Conservation (phyloP, 1,139 yeast genomes). For the Torulaspora globosa region DNA sequence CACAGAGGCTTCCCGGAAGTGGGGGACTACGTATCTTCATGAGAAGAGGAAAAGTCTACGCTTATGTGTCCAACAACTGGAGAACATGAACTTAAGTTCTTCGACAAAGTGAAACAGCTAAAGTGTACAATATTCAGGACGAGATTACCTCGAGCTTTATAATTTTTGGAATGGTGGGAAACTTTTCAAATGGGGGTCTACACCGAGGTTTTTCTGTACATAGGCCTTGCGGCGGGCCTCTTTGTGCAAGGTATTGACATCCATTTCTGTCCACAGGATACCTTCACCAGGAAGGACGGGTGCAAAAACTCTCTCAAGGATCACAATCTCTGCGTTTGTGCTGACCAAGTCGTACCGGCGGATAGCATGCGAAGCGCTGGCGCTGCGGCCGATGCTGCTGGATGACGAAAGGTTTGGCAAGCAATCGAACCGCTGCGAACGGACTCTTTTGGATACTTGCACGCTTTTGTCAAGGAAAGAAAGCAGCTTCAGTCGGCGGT, state of each 20-base stretch:
- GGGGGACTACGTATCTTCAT: too few relatives aligned
- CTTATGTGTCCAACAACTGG: too few relatives aligned
- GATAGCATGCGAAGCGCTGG: constrained; percentile 44
- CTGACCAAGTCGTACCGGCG: background rate
- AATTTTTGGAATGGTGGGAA: too few relatives aligned
- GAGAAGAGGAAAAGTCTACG: too few relatives aligned
- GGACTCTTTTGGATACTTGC: background rate
- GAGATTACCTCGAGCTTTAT: too few relatives aligned
- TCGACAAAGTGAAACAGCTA: too few relatives aligned
- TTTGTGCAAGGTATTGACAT: background rate
- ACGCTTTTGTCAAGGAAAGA: background rate
- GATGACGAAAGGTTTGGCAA: background rate
- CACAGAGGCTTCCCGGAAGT: too few relatives aligned
- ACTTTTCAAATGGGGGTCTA: too few relatives aligned
- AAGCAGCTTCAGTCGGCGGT: background rate
- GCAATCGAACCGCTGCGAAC: background rate
- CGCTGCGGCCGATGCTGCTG: background rate
- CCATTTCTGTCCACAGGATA: background rate
- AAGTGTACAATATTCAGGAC: too few relatives aligned
- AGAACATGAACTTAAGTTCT: too few relatives aligned
- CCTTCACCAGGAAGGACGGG: background rate
- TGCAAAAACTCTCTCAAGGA: background rate
- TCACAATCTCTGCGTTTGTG: background rate
- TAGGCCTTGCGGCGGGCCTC: background rate
- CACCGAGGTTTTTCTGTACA: background rate